These are phyloP conservation scores for Penicillium ucsense DNA, from an alignment of 495 filamentous ascomycete genomes.

Conservation along the genomic window DNA sequence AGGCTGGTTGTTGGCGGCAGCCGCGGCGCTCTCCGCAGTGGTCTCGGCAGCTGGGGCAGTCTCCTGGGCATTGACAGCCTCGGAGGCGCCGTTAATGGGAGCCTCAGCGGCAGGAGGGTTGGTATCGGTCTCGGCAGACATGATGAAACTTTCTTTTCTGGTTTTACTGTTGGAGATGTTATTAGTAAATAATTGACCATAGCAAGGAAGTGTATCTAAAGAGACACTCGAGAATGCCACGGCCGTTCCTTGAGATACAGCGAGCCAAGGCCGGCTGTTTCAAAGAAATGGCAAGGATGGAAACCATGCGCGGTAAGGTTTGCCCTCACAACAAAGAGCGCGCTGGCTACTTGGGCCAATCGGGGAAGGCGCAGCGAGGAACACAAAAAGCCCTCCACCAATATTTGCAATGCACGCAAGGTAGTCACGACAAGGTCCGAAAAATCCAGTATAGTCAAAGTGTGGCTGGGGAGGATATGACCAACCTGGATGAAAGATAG, in stretches of 20 bases:
- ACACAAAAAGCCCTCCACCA: too few species aligned
- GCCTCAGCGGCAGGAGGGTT: constrained; percentile 32
- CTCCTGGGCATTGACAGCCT: constrained; percentile 24
- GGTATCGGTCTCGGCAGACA: constrained; percentile 40
- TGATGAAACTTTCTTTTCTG: constrained; percentile 20
- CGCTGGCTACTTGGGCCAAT: too few species aligned
- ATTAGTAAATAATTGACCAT: constrained; percentile 8
- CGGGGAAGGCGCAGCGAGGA: too few species aligned
- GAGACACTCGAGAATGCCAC: neutral
- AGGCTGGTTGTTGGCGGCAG: constrained; percentile 69
- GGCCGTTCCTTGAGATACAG: too few species aligned
- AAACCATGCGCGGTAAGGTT: too few species aligned
- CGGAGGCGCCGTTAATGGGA: constrained; percentile 32
- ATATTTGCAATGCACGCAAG: too few species aligned
- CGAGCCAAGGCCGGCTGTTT: too few species aligned
- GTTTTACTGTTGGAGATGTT: constrained; percentile 11
- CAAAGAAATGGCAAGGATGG: too few species aligned
- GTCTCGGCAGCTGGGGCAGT: constrained; percentile 24
- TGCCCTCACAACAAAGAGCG: too few species aligned
- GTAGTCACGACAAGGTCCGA: too few species aligned
- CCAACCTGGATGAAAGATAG: constrained; percentile 17
- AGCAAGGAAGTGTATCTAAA: neutral
- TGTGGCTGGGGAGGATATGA: constrained; percentile 3
- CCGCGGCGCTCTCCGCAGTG: constrained; percentile 23
- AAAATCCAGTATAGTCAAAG: neutral